Base-by-base conservation (phyloP, 163 green algal species). In the Dunaliella salina region DNA sequence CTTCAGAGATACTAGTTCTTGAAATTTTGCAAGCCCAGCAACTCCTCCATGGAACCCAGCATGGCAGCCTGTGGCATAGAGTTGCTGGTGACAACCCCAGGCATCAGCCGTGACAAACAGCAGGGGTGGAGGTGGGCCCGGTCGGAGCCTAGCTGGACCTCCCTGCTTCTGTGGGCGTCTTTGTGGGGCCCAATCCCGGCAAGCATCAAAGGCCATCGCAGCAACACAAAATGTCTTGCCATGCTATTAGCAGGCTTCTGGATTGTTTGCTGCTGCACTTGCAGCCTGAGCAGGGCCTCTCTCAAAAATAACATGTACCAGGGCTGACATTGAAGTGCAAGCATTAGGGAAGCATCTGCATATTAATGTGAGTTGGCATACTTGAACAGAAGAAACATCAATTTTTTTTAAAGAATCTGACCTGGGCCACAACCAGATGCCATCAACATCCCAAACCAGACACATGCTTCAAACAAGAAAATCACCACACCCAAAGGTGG, bases 401-500 rank as follows among this genome's bases (percentile, higher is more conserved):
- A 15, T 69, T 69, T 69, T 15, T 69, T 69, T 15, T 18, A 69
- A 15, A 69, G 57, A 69, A 18, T 18, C 18, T 69, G 15, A 69
- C 57, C 57, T 69, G 57, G 18, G 57, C 57, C 57, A 26, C 57
- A 69, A 15, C 57, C 57, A 15, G 57, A 18, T 69, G 57, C 18
- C 57, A 15, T 18, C 57, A 69, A 69, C 57, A 69, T 67, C 15
- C 18, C n/a, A 84, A 84, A 33, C 25, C 80, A 84, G 33, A 84
- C 29, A 84, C 25, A 63, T 22, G 33, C 29, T 33, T 33, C n/a
- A 84, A 67, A 84, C 12, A 83, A 83, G 35, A 80, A 78, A 79
- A 20, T 11, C 26, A 0, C 78, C 29, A 34, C 1, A 81, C 75
- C 17, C 30, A 22, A 83, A 97, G n/a, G n/a, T n/a, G n/a, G n/a